These are phyloP conservation scores for Moesziomyces globuligerus DNA, from an alignment of 1,284 basidiomycete genomes.

Conservation along the genomic window DNA sequence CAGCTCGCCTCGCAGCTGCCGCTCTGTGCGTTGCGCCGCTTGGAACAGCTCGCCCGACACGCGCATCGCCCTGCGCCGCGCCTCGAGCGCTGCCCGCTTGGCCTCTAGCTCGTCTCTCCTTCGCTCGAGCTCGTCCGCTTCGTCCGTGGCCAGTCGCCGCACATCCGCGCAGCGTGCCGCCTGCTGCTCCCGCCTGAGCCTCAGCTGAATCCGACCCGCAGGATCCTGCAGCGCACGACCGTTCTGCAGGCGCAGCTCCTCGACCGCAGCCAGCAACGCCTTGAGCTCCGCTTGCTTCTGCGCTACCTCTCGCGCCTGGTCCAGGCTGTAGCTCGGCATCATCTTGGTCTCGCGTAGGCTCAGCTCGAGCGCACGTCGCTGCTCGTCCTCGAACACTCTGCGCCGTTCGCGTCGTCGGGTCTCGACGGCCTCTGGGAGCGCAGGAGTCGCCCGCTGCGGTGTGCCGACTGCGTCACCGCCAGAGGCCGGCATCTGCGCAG, in stretches of 20 bases:
- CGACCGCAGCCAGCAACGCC: constrained; percentile 7
- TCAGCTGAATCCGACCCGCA: constrained; percentile 21
- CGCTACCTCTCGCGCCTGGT: constrained; percentile 18
- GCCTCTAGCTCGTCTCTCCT: constrained; percentile 12
- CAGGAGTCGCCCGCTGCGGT: not conserved
- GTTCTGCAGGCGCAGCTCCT: constrained; percentile 2
- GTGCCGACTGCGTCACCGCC: too few species aligned
- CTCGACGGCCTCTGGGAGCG: constrained; percentile 6
- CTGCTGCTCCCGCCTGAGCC: constrained; percentile 28
- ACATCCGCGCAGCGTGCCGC: constrained; percentile 10
- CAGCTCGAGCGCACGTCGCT: constrained; percentile 32
- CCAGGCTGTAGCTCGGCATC: constrained; percentile 48
- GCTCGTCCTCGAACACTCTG: constrained; percentile 38
- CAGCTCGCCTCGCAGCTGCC: constrained; percentile 12
- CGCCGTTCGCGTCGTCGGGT: constrained; percentile 22
- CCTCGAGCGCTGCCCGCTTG: constrained; percentile 15
- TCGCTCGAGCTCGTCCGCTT: constrained; percentile 11
- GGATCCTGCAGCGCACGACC: constrained; percentile 14
- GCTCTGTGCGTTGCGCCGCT: constrained; percentile 7
- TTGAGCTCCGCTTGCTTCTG: constrained; percentile 24
- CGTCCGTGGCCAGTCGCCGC: constrained; percentile 18
- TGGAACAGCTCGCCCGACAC: constrained; percentile 15
- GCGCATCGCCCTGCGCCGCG: constrained; percentile 15
- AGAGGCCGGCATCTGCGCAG: not conserved
- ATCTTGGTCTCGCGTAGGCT: constrained; percentile 51